Base-by-base conservation (phyloP, 495 filamentous ascomycete species). In the Penicillium antarcticum region DNA sequence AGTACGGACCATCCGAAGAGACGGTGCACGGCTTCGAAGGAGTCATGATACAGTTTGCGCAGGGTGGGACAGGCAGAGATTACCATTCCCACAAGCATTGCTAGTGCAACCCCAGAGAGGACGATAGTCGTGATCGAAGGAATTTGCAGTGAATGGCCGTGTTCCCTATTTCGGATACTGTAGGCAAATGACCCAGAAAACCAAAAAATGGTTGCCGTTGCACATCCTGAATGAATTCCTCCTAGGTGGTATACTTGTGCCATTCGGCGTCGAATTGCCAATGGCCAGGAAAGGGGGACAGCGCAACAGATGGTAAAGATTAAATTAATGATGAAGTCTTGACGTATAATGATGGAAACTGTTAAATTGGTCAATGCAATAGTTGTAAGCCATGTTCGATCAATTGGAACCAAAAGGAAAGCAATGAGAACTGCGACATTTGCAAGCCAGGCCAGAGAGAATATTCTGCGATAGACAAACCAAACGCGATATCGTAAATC, bases 241-340 rank as follows among this genome's bases (percentile, higher is more conserved):
- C 84, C 84, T 48, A 81, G 77, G 16, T 80, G 76, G 59, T 82
- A 86, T 5, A 86, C 70, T 60, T 84, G 83, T 34, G 82, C 82
- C 0, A 74, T 70, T 6, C 76, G 68, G 7, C 68, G 69, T 33
- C 84, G 79, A 34, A 82, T 69, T 24, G 63, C 67, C 16, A 85
- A 66, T 1, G 84, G 83, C 39, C 74, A 74, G 0, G 66, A 71
- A 37, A 67, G 68, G 0, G 82, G 76, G 44, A 82, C 54, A 4
- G 65, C 67, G 31, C 61, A 67, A 55, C 73, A 81, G 38, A 81
- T 50, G 44, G 72, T 72, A 53, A 81, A 87, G 9, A 84, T 59
- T 17, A 76, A 53, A 57, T 87, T 87, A 53, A 87, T 72, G 11
- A 84, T 66, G 50, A 81, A 74, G 46, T 86, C 82, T 34, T 77